Evolutionary conservation across 371 early-diverging fungal species (phyloP).

Genomic region (Apophysomyces ossiformis): DNA sequence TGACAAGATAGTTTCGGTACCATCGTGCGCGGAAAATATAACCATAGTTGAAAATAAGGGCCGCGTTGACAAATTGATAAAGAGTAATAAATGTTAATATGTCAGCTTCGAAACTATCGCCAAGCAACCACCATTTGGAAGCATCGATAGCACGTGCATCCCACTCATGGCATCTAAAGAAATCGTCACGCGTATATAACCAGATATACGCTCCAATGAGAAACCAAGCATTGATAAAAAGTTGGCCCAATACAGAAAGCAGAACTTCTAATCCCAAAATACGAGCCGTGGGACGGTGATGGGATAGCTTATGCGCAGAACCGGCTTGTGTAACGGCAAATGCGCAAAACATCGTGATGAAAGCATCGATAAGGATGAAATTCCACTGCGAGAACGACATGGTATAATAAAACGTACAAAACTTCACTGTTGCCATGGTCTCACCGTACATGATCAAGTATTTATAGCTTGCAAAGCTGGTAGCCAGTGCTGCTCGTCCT

Average conservation of each 20-base stretch:
- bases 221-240: slow-evolving; percentile 70
- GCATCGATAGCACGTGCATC: slow-evolving; percentile 63
- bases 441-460: slow-evolving; percentile 79
- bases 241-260: slow-evolving; percentile 63
- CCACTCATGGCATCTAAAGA: slow-evolving; percentile 76
- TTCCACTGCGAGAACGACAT: slow-evolving; percentile 60
- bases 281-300: slow-evolving; percentile 73
- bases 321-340: slow-evolving; percentile 69
- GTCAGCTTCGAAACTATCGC: slow-evolving; percentile 78
- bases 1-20: slow-evolving; percentile 64
- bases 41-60: slow-evolving; percentile 71
- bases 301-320: slow-evolving; percentile 57
- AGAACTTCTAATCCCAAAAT: slow-evolving; percentile 75
- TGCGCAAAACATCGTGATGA: slow-evolving; percentile 65
- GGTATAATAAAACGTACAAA: slow-evolving; percentile 61
- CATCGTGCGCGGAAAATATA: slow-evolving; percentile 59
- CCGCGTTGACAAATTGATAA: slow-evolving; percentile 67
- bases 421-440: slow-evolving; percentile 65
- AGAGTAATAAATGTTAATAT: slow-evolving; percentile 59
- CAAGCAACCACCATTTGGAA: slow-evolving; percentile 79
- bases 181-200: slow-evolving; percentile 64
- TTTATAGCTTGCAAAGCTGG: slow-evolving; percentile 79
- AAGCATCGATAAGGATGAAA: slow-evolving; percentile 78
- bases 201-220: slow-evolving; percentile 50
- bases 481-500: slow-evolving; percentile 75